Evolutionary conservation across 352 stramenopile genomes (phyloP).

Genomic region (Phytophthora pistaciae): DNA sequence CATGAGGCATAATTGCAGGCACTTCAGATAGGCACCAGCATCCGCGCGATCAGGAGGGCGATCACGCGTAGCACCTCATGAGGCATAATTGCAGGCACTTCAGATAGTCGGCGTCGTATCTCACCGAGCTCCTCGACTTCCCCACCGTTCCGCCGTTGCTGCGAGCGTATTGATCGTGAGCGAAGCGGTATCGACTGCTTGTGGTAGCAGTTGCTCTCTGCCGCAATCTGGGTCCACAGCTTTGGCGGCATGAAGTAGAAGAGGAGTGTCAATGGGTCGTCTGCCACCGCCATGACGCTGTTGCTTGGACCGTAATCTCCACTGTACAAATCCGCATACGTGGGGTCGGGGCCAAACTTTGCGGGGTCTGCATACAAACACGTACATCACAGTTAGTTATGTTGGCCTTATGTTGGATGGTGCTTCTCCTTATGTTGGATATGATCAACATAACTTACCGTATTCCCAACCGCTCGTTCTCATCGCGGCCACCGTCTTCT

Average conservation of each 20-base stretch:
- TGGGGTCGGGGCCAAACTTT: constrained; percentile 1
- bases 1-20: background rate
- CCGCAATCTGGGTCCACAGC: constrained; percentile 4
- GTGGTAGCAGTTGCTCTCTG: constrained; percentile 5
- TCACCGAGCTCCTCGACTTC: background rate
- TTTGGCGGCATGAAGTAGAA: constrained; percentile 13
- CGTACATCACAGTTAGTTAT: background rate
- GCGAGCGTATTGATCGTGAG: background rate
- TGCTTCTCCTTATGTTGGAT: constrained; percentile 8
- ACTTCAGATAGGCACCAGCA: constrained; percentile 2
- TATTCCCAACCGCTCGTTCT: constrained; percentile 1
- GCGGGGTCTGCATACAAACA: background rate
- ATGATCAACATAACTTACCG: background rate
- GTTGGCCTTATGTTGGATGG: background rate
- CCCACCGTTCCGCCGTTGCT: background rate
- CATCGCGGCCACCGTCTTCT: constrained; percentile 1
- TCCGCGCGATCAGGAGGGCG: constrained; percentile 1
- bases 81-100: background rate
- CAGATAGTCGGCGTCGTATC: background rate
- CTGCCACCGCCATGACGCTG: background rate
- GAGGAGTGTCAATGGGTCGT: constrained; percentile 8
- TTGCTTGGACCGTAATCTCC: background rate
- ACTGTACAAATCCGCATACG: constrained; percentile 3
- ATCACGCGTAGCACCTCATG: constrained; percentile 7
- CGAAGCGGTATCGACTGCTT: background rate